Evolutionary conservation across 306 rosid genomes (phyloP), one percentile per base, ranked within the genome.

Genomic region (Fragaria iinumae): DNA sequence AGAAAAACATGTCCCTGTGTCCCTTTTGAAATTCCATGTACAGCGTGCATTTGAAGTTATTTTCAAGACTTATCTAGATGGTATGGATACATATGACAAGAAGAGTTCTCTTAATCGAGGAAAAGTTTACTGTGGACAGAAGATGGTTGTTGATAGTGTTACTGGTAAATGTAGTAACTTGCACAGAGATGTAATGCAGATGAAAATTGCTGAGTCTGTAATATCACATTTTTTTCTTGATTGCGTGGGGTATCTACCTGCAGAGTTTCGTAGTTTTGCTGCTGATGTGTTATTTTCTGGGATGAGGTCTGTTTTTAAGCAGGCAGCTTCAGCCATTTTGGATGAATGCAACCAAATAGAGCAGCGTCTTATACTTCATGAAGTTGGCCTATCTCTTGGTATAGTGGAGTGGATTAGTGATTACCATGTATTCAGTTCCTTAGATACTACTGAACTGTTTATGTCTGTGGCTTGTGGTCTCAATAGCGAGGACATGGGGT

Each of bases 351-450:
- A 66, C 81, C 84, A 80, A 75, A 73, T 74, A 69, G 92, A 89
- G 78, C 89, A 91, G 80, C 96, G 83, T 64, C 80, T 94, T 69
- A 88, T 89, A 95, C 95, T 94, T 84, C 98, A 94, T 80, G 97
- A 89, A 80, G 84, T 92, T 66, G 98, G 98, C 64, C 77, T 92
- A 49, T 86, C 91, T 74, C 87, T 84, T 57, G 97, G 98, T 74
- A 79, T 94, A 71, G 72, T 83, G 8, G 96, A 90, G 83, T 94
- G 98, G 98, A 89, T 89, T 62, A 76, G 83, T 80, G 97, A 94
- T 83, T 85, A 86, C 83, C 76, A 78, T 80, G 80, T 84, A 71
- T 81, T 92, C 72, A 82, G 81, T 76, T 88, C 88, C 63, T 65
- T 45, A 2, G 76, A 76, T 25, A 48, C 60, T 80, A 50, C 79